Evolutionary conservation across 225 moss, liverwort and hornwort species (phyloP), one percentile per base, ranked within the genome.

Genomic region (Pleurozium schreberi): DNA sequence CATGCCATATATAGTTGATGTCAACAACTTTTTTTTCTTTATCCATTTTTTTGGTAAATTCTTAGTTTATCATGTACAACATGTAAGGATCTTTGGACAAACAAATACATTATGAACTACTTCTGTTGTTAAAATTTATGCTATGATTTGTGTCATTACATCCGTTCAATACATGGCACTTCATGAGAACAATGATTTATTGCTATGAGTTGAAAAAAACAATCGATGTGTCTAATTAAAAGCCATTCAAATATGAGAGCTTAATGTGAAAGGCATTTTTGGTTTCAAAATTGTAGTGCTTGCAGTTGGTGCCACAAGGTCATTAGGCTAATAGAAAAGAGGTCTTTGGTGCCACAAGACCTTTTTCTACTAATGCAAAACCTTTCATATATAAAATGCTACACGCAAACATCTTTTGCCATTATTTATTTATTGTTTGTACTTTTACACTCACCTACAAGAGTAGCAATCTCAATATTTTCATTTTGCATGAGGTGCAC

Each of bases 401-500:
- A 36, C 33, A 16, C 1, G 0, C 4, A 38, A 64, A 50, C 2
- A 75, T 75, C 1, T 34, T 79, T 34, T 18, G 4, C 50, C 40
- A 60, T 20, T 49, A 16, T 50, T 20, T 49, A 16, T 50, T 52
- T 71, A 1, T 18, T 36, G 18, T 58, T 42, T 64, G 5, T 30
- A 64, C 43, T 34, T 45, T 38, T 62, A 20, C 1, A 36, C 63
- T 86, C 40, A 98, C 98, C 94, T 78, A 34, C 38, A 34, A 98
- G 91, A 22, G 93, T 93, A 75, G 93, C 95, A 93, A 96, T 91
- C 38, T 93, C 86, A 23, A 33, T 89, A 64, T 92, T 93, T 70
- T 93, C 92, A 86, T 93, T 93, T 74, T 68, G 89, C 87, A 95
- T 91, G 53, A 92, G 89, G 43, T 95, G 52, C 26, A 98, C 68